phyloP scores from a whole-genome alignment of 2,329 filamentous ascomycete genomes.

The Didymella segeticola region DNA sequence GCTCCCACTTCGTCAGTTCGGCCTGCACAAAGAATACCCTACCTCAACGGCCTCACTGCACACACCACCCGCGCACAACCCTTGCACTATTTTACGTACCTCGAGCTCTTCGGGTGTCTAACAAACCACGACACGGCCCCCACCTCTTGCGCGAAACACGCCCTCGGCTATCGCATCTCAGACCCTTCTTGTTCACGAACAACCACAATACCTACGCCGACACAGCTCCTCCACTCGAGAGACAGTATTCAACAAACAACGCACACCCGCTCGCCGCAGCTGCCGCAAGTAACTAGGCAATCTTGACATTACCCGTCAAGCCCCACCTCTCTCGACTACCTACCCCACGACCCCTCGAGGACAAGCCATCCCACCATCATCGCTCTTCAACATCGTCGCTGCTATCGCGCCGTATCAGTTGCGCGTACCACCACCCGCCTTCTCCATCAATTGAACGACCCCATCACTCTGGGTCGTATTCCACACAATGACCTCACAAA shows the following conservation, averaged over 20 bases:
- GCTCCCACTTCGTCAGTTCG: slow-evolving; percentile 34
- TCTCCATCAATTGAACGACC: slow-evolving; percentile 19
- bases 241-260: slow-evolving; percentile 13
- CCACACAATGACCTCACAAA: slow-evolving; percentile 56
- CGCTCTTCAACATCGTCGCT: slow-evolving; percentile 24
- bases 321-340: slow-evolving; percentile 22
- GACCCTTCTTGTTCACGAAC: slow-evolving; percentile 22
- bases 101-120: slow-evolving; percentile 14
- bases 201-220: slow-evolving; percentile 13
- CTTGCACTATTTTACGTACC: slow-evolving; percentile 23
- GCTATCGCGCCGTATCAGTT: slow-evolving; percentile 26
- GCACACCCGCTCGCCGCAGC: slow-evolving; percentile 7
- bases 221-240: slow-evolving; percentile 11
- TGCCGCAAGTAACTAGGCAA: slow-evolving; percentile 26
- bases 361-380: slow-evolving; percentile 20
- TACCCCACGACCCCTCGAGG: slow-evolving; percentile 22
- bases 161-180: slow-evolving; percentile 12
- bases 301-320: slow-evolving; percentile 17
- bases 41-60: slow-evolving; percentile 30
- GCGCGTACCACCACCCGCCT: slow-evolving; percentile 14
- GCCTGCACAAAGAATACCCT: slow-evolving; percentile 38
- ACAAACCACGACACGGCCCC: slow-evolving; percentile 14
- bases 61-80: slow-evolving; percentile 38
- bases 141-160: slow-evolving; percentile 19
- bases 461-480: slow-evolving; percentile 34